Percentiles rank a stretch among this genome's conserved stretches.
Evolutionary conservation across 768 basidiomycete genomes (phyloP).

Genomic region (Trametopsis cervina): DNA sequence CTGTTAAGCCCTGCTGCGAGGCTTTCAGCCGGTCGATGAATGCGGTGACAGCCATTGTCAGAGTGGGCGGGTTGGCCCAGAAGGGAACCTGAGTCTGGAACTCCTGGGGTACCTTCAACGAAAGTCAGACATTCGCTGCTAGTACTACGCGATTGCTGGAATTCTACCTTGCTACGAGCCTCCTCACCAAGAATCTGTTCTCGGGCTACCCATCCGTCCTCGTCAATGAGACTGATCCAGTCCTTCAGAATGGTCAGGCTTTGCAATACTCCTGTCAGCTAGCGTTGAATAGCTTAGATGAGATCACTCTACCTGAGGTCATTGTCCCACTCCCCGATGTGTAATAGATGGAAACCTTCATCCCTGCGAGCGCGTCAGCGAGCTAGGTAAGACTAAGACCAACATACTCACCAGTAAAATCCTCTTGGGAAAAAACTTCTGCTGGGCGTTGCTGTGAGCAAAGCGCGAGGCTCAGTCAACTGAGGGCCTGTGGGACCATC

Average conservation of each 20-base stretch:
- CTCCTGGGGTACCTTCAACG: conserved; percentile 67
- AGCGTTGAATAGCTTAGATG: conserved; percentile 32
- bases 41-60: conserved; percentile 88
- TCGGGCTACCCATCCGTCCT: conserved; percentile 91
- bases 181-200: conserved; percentile 98
- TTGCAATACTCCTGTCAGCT: too few species aligned
- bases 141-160: background rate
- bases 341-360: conserved; percentile 91
- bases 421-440: conserved; percentile 96
- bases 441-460: conserved; percentile 91
- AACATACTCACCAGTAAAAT: conserved; percentile 77
- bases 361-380: conserved; percentile 49
- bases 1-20: conserved; percentile 38
- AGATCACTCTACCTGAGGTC: conserved; percentile 83
- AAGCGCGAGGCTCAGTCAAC: conserved; percentile 64
- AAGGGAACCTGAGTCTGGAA: conserved; percentile 93
- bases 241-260: conserved; percentile 85
- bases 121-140: background rate
- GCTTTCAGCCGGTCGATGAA: conserved; percentile 72
- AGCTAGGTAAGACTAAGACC: background rate
- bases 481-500: conserved; percentile 48
- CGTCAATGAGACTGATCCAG: conserved; percentile 89
- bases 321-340: conserved; percentile 91
- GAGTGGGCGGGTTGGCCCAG: conserved; percentile 92
- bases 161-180: conserved; percentile 77